A percentile compares a stretch with the other conserved stretches of the same genome.
These are phyloP conservation scores for Colletotrichum sp. DNA, from an alignment of 2,329 filamentous ascomycete genomes.

Conservation along the genomic window DNA sequence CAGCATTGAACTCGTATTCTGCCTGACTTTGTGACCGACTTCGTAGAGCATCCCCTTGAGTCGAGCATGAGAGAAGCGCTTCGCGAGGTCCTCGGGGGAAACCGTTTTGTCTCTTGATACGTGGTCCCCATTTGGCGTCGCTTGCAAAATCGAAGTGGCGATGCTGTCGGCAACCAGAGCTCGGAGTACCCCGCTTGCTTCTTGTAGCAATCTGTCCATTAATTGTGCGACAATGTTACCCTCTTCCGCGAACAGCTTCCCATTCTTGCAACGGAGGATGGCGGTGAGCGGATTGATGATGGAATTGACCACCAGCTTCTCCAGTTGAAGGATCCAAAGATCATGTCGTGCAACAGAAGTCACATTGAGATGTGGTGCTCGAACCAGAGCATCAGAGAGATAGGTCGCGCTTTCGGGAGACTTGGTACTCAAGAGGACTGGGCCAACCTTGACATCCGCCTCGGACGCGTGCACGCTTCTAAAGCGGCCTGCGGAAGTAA, in stretches of 20 bases:
- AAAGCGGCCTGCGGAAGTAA: slow-evolving; percentile 56
- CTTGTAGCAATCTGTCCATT: slow-evolving; percentile 73
- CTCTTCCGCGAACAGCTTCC: slow-evolving; percentile 70
- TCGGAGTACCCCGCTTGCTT: slow-evolving; percentile 76
- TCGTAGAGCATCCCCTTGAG: slow-evolving; percentile 51
- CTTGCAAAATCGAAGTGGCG: slow-evolving; percentile 40
- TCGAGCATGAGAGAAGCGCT: slow-evolving; percentile 47
- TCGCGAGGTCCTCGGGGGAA: slow-evolving; percentile 19
- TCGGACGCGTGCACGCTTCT: slow-evolving; percentile 56
- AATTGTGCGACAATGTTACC: slow-evolving; percentile 55
- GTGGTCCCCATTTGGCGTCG: background rate
- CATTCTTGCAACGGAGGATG: slow-evolving; percentile 78
- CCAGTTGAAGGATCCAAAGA: slow-evolving; percentile 71
- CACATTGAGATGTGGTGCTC: slow-evolving; percentile 48
- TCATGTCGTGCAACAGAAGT: slow-evolving; percentile 43
- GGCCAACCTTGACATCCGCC: slow-evolving; percentile 52
- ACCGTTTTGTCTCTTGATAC: too few species aligned
- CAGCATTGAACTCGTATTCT: slow-evolving; percentile 67
- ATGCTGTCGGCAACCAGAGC: slow-evolving; percentile 64
- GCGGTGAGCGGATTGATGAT: slow-evolving; percentile 87
- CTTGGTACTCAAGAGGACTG: slow-evolving; percentile 39
- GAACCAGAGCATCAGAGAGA: slow-evolving; percentile 45
- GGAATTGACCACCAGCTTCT: slow-evolving; percentile 83
- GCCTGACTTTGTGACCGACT: slow-evolving; percentile 51
- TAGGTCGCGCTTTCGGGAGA: slow-evolving; percentile 29